Evolutionary conservation across 2,329 filamentous ascomycete species (phyloP), one percentile per base, ranked within the genome.

Genomic region (Neonectria coccinea): DNA sequence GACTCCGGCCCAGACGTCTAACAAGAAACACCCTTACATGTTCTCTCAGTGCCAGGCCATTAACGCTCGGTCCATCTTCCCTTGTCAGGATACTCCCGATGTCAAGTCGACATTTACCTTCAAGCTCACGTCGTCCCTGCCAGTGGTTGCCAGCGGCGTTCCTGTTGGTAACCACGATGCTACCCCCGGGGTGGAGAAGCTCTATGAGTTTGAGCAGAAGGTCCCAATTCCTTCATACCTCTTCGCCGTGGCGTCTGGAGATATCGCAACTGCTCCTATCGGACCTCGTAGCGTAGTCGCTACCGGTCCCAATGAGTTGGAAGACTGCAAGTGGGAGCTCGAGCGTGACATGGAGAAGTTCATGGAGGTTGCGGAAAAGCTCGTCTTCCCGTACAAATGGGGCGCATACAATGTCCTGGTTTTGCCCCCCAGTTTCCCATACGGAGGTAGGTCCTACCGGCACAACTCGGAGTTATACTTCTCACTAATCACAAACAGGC

Each of bases 21-120:
- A 97, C 86, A 94, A 94, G 83, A 96, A 94, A 80, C 92, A 97
- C 71, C 95, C 95, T 1, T 98, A 97, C 80, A 95, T 98, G 90
- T 98, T 98, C 83, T 97, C 93, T 48, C 96, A 98, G 83, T 97
- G 94, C 79, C 95, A 99, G 83, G 94, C 95, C 58, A 98, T 97
- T 75, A 94, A 98, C 75, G 93, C 93, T 47, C 90, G 96, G 65
- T 97, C 94, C 52, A 88, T 98, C 66, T 97, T 98, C 79, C 96
- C 96, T 7, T 98, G 95, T 80, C 95, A 98, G 82, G 96, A 99
- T 77, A 98, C 96, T 1, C 96, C 96, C 3, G 95, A 97, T 77
- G 92, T 97, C 74, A 99, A 99, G 83, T 94, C 92, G n/a, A 97
- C 94, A 1, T 94, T 94, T 80, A 89, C 90, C 67, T 97, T 97